Base-by-base conservation (phyloP, 2,329 filamentous ascomycete species). In the Nemania sp. region DNA sequence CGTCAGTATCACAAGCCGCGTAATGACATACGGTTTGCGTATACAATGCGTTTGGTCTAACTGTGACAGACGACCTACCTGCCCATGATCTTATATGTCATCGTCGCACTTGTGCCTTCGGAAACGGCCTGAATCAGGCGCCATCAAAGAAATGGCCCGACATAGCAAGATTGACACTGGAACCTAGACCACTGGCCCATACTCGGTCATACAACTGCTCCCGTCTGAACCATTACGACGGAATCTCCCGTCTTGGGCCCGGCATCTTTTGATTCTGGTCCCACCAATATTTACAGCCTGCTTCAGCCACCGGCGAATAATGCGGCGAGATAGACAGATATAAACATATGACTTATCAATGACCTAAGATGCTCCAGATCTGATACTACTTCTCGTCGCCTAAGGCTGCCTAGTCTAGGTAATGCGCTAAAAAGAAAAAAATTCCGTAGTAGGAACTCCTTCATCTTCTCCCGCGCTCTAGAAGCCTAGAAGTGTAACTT, bases 51-150 rank as follows among this genome's bases (percentile, higher is more conserved):
- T 32, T 11, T n/a, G 13, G 9, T 37, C 39, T 29, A 50, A 7
- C n/a, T 17, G 17, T 2, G 10, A 15, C 11, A 25, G 29, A 17
- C 42, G 12, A 20, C 32, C 15, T 37, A 45, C 47, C 3, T 10
- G 15, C n/a, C 39, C 29, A 34, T 21, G 3, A n/a, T 54, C 40
- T 55, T 55, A 62, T 62, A 59, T 51, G 46, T 25, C 2, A 18
- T 47, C 15, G 7, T 47, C 15, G 7, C 17, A 5, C 20, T 3
- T 40, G 4, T 21, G 13, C 3, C 15, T 12, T 2, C 25, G 17
- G n/a, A 43, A 17, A 17, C 3, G 40, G 17, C 20, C n/a, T 3
- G 25, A n/a, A n/a, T 7, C 25, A 29, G 25, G 25, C 25, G 25
- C 25, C 25, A 29, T 29, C 25, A 29, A 15, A 12, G 29, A 29